Evolutionary conservation across 2,329 filamentous ascomycete species (phyloP).

Genomic region (Curvularia sp.): DNA sequence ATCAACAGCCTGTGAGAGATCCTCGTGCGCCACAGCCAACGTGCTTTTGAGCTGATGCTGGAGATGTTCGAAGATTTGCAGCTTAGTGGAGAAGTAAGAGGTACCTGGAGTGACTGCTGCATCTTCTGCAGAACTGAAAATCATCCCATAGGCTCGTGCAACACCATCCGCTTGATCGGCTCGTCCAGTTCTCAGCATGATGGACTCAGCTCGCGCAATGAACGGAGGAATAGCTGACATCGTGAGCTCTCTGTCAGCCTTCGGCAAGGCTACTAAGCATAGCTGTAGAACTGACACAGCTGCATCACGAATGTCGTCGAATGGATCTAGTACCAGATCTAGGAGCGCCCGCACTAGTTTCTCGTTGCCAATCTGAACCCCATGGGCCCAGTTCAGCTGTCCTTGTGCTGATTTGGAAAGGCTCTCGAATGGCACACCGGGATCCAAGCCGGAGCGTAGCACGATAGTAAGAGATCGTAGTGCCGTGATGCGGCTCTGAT

Average conservation of each 20-base stretch:
- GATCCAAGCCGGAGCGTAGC: slow-evolving; percentile 72
- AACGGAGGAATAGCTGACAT: slow-evolving; percentile 34
- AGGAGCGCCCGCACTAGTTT: slow-evolving; percentile 68
- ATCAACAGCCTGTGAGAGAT: slow-evolving; percentile 68
- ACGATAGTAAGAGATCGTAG: slow-evolving; percentile 73
- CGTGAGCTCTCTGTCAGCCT: slow-evolving; percentile 17
- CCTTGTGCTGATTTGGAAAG: slow-evolving; percentile 59
- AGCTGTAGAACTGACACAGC: slow-evolving; percentile 56
- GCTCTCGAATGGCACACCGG: slow-evolving; percentile 47
- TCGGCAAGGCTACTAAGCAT: slow-evolving; percentile 33
- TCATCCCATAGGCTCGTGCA: slow-evolving; percentile 74
- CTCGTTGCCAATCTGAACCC: slow-evolving; percentile 53
- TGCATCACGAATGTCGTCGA: slow-evolving; percentile 81
- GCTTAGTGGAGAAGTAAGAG: slow-evolving; percentile 32
- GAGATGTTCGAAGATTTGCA: slow-evolving; percentile 64
- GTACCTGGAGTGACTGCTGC: slow-evolving; percentile 16
- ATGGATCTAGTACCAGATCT: slow-evolving; percentile 85
- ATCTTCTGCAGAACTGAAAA: slow-evolving; percentile 63
- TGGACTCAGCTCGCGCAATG: slow-evolving; percentile 54
- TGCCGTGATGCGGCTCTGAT: slow-evolving; percentile 85
- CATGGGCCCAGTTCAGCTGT: slow-evolving; percentile 59
- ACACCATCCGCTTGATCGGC: slow-evolving; percentile 94
- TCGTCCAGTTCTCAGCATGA: slow-evolving; percentile 74
- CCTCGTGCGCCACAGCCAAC: slow-evolving; percentile 65
- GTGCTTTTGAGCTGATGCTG: slow-evolving; percentile 69